Conservation (phyloP, 306 rosid genomes). For the Glycine soja region DNA sequence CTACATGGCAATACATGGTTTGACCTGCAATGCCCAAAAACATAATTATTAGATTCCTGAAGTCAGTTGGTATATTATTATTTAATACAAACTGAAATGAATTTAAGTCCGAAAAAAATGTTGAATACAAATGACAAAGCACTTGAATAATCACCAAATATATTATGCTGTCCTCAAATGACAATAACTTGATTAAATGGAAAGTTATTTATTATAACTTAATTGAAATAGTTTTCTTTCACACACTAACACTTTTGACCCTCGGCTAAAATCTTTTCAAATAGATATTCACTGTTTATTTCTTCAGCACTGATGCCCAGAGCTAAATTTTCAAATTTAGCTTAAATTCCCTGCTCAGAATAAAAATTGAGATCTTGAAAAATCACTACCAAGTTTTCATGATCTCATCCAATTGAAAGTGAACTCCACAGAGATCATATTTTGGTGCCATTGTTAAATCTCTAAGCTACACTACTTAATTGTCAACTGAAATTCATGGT, state of each 20-base stretch:
- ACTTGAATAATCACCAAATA: too few species aligned
- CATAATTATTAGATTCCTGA: constrained; percentile 34
- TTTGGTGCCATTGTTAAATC: background rate
- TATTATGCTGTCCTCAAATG: too few species aligned
- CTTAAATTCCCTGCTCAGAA: background rate
- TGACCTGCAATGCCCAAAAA: constrained; percentile 64
- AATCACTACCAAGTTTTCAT: constrained; percentile 12
- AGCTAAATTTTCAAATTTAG: background rate
- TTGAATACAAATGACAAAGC: too few species aligned
- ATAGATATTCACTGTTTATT: background rate
- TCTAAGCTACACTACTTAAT: background rate
- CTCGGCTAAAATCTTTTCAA: constrained; percentile 9
- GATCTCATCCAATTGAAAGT: constrained; percentile 41
- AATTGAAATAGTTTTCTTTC: constrained; percentile 19
- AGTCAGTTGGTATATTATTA: too few species aligned
- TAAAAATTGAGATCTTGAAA: constrained; percentile 1
- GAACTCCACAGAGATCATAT: background rate
- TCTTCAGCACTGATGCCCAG: background rate
- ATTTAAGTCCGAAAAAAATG: background rate
- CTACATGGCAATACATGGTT: constrained; percentile 89
- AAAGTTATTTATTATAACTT: background rate
- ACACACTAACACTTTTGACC: constrained; percentile 10
- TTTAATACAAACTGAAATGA: constrained; percentile 15
- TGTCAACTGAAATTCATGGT: background rate
- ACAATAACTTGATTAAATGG: background rate